Conservation (phyloP, 1,284 basidiomycete species). For the Rhodotorula sp. region DNA sequence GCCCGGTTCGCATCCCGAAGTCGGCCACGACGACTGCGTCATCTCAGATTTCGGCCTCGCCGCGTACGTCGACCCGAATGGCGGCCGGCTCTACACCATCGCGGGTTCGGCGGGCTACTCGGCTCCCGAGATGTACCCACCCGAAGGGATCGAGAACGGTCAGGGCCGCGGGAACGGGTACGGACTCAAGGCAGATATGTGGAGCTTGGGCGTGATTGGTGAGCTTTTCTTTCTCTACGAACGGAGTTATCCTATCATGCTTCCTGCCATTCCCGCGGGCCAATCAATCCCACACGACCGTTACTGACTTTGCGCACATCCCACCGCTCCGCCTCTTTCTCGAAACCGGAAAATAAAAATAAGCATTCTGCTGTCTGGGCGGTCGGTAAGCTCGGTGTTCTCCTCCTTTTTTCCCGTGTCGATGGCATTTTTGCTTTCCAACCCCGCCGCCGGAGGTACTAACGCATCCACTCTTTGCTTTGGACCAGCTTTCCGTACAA, state of each 20-base stretch:
- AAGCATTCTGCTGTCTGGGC: conserved; percentile 33
- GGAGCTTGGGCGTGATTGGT: conserved; percentile 36
- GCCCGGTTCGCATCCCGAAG: conserved; percentile 29
- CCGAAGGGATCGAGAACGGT: conserved; percentile 15
- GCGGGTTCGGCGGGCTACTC: conserved; percentile 42
- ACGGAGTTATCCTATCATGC: no score
- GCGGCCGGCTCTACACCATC: conserved; percentile 41
- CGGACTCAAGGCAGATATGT: conserved; percentile 33
- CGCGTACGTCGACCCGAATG: conserved; percentile 22
- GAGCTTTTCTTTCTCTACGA: background rate
- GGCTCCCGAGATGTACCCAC: conserved; percentile 42
- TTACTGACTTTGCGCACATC: no score
- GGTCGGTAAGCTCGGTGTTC: background rate
- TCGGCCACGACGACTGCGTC: conserved; percentile 39
- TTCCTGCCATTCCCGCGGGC: no score
- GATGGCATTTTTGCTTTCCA: no score
- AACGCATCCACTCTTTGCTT: no score
- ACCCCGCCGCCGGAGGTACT: no score
- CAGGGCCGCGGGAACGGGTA: conserved; percentile 21
- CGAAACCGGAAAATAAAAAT: background rate
- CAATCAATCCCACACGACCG: no score
- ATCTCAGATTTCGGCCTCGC: conserved; percentile 40
- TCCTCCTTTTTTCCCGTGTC: no score
- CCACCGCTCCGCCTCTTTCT: no score
- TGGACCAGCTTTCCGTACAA: conserved; percentile 33